These are phyloP conservation scores for Arabidopsis hybrid DNA, from an alignment of 441 rosid genomes.

Conservation along the genomic window DNA sequence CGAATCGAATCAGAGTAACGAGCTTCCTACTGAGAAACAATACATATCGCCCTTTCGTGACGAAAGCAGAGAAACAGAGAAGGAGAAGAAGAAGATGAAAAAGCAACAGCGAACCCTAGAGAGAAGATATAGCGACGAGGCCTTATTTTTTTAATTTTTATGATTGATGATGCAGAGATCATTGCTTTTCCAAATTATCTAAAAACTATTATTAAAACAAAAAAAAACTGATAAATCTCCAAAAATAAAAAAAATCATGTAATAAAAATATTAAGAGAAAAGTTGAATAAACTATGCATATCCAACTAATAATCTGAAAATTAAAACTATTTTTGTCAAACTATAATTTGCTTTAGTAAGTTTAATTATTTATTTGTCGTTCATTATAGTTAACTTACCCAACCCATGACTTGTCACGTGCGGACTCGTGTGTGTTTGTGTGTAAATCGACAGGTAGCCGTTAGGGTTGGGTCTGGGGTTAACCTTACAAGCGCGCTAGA, in stretches of 20 bases:
- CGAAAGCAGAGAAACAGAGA: slow-evolving; percentile 35
- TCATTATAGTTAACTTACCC: too few relatives aligned
- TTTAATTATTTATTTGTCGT: neutral
- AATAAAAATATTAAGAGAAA: neutral
- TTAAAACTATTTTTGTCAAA: too few relatives aligned
- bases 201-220: neutral
- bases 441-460: neutral
- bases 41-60: slow-evolving; percentile 27
- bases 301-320: neutral
- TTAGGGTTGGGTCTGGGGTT: neutral
- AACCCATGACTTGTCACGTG: neutral
- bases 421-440: slow-evolving; percentile 1
- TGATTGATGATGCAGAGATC: slow-evolving; percentile 10
- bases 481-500: slow-evolving; percentile 1
- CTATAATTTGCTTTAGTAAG: too few relatives aligned
- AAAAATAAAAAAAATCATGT: neutral
- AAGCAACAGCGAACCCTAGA: slow-evolving; percentile 39
- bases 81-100: neutral
- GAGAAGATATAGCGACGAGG: slow-evolving; percentile 29
- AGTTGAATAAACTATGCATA: neutral
- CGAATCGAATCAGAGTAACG: slow-evolving; percentile 25
- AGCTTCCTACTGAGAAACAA: slow-evolving; percentile 25
- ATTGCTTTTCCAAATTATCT: neutral
- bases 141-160: neutral
- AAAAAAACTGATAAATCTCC: neutral